Base-by-base conservation (phyloP, 2,329 filamentous ascomycete genomes). In the Escovopsis sp. region DNA sequence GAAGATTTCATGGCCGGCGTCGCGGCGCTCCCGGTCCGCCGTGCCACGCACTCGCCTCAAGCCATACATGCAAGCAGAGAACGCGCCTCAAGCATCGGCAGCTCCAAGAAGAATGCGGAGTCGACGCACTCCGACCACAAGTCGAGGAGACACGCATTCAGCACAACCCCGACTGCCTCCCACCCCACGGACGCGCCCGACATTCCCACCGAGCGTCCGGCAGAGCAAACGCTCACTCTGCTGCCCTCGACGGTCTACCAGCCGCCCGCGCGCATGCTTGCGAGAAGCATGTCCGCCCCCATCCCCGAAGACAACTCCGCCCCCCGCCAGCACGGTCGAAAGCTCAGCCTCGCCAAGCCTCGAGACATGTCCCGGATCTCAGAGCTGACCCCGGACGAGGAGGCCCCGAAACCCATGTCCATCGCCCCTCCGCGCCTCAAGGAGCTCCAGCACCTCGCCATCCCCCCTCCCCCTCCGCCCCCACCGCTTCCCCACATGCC, bases 371-470 rank as follows among this genome's bases (percentile, higher is more conserved):
- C 69, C 33, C 66, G 68, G 44, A 56, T 61, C 36, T 56, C 57
- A 27, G 53, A 53, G 38, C 57, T 64, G 26, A 58, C 60, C 8
- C 55, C 62, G n/a, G 70, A 68, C 1, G 61, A 66, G 28, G 66
- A 72, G 35, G 59, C 68, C 55, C 68, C 69, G 0, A 70, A 71
- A 8, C 50, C 52, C 5, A 51, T 68, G 1, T 66, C 68, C 2
- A 65, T 68, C 0, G 59, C 66, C 13, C 55, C 70, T 4, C 66
- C 70, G 0, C 60, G 77, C 42, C 51, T 79, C 26, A 74, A 68
- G 52, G 72, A 79, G 50, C 62, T 79, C 10, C 70, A 73, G 43
- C 74, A 79, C 50, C 53, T 79, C 18, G 70, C 71, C 16, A 61
- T 56, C 17, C 72, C 72, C 1, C 73, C 73, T 1, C 72, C 74